Percentiles rank a stretch among this genome's conserved stretches.
These are phyloP conservation scores for Ilex paraguariensis DNA, from an alignment of 305 asterid genomes.

Conservation along the genomic window DNA sequence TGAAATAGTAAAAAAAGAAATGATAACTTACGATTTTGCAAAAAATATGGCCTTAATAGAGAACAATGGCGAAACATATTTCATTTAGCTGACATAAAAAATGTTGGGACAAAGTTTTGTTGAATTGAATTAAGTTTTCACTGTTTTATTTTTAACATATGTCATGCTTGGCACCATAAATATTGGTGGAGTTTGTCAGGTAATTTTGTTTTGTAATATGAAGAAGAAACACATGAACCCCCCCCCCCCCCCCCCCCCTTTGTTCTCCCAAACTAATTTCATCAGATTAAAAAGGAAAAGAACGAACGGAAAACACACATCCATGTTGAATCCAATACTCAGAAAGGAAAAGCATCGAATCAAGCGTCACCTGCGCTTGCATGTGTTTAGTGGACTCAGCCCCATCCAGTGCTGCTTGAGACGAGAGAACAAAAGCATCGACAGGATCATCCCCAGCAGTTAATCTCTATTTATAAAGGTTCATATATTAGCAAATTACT, in stretches of 20 bases:
- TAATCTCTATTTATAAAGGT: conserved; percentile 52
- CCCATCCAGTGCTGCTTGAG: conserved; percentile 84
- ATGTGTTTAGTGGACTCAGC: conserved; percentile 85
- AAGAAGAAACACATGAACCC: neutral
- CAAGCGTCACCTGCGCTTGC: conserved; percentile 73
- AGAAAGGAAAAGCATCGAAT: neutral
- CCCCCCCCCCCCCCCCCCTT: neutral
- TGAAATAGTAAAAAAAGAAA: too few relatives aligned
- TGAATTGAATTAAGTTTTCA: too few relatives aligned
- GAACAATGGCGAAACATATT: too few relatives aligned
- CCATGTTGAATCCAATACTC: neutral
- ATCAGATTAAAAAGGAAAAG: too few relatives aligned
- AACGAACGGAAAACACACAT: neutral
- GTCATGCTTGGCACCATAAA: too few relatives aligned
- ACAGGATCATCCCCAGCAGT: conserved; percentile 72
- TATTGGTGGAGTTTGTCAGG: neutral
- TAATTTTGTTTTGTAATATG: neutral
- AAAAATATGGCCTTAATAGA: too few relatives aligned
- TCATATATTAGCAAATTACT: conserved; percentile 1
- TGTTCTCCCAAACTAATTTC: neutral
- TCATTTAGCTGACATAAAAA: too few relatives aligned
- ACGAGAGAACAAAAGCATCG: conserved; percentile 63
- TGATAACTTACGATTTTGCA: too few relatives aligned
- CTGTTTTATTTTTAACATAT: too few relatives aligned
- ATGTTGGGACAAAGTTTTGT: too few relatives aligned